Conservation (phyloP, 1,139 yeast species). For the Geotrichum bryndzae region DNA sequence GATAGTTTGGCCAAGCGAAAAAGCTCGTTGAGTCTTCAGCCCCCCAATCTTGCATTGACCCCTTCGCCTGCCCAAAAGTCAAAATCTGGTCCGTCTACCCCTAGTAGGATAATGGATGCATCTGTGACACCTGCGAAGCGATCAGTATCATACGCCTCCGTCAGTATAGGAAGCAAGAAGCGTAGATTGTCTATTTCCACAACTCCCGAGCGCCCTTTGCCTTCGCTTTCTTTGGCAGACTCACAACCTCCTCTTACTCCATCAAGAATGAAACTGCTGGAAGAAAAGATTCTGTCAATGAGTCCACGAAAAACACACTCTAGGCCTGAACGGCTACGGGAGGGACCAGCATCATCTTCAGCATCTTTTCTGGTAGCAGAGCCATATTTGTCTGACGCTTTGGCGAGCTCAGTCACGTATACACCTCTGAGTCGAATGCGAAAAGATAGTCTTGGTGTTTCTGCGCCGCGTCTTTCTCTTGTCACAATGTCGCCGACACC, state of each 20-base stretch:
- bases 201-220: not conserved
- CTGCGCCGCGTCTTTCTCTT: not conserved
- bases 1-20: not conserved
- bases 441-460: slow-evolving; percentile 6
- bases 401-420: not conserved
- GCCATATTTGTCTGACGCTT: not conserved
- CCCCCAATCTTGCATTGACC: not conserved
- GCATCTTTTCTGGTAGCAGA: not conserved
- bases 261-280: slow-evolving; percentile 8
- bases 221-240: not conserved
- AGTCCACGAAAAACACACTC: slow-evolving; percentile 13
- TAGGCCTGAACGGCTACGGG: not conserved
- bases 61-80: not conserved
- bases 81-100: not conserved
- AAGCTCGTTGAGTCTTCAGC: not conserved
- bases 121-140: not conserved
- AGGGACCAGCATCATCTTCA: not conserved
- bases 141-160: not conserved
- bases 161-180: not conserved
- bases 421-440: slow-evolving; percentile 14
- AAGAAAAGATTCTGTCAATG: slow-evolving; percentile 8
- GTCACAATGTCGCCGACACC: slow-evolving; percentile 7
- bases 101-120: not conserved
- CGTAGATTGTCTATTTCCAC: not conserved
- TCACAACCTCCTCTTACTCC: slow-evolving; percentile 13